Evolutionary conservation across 371 early-diverging fungal species (phyloP).

Genomic region (Apophysomyces variabilis): DNA sequence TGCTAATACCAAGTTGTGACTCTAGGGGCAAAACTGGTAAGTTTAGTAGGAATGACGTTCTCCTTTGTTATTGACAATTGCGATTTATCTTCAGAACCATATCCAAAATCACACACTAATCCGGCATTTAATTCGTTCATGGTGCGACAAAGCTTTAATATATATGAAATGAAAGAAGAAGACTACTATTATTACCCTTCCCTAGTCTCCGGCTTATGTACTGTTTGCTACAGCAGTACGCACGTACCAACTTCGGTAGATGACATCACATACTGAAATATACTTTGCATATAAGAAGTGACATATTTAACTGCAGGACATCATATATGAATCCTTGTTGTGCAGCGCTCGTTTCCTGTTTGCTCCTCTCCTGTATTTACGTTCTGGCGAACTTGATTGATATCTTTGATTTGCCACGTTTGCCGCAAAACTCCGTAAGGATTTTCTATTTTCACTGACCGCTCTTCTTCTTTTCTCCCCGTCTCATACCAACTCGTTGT

Average conservation of each 20-base stretch:
- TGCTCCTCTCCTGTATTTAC: not conserved
- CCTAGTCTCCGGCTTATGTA: too few species aligned
- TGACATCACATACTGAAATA: not conserved
- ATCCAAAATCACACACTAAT: too few species aligned
- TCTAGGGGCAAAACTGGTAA: too few species aligned
- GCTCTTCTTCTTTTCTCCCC: constrained; percentile 7
- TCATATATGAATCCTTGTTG: not conserved
- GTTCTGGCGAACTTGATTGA: constrained; percentile 1
- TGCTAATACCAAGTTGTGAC: too few species aligned
- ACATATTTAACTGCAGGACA: not conserved
- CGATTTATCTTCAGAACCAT: too few species aligned
- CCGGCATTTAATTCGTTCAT: too few species aligned
- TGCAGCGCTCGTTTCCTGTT: not conserved
- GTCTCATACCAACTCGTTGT: constrained; percentile 5
- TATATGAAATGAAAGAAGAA: too few species aligned
- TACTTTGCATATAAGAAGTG: not conserved
- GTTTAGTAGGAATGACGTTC: too few species aligned
- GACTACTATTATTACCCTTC: not conserved
- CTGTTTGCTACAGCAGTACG: not conserved
- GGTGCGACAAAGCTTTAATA: too few species aligned
- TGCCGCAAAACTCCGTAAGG: constrained; percentile 8
- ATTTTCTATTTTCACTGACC: constrained; percentile 9
- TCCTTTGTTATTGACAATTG: too few species aligned
- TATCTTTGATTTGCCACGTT: constrained; percentile 3
- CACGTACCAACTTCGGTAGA: constrained; percentile 1